Base-by-base conservation (phyloP, 106 monocot genomes). In the Platanthera guangdongensis region DNA sequence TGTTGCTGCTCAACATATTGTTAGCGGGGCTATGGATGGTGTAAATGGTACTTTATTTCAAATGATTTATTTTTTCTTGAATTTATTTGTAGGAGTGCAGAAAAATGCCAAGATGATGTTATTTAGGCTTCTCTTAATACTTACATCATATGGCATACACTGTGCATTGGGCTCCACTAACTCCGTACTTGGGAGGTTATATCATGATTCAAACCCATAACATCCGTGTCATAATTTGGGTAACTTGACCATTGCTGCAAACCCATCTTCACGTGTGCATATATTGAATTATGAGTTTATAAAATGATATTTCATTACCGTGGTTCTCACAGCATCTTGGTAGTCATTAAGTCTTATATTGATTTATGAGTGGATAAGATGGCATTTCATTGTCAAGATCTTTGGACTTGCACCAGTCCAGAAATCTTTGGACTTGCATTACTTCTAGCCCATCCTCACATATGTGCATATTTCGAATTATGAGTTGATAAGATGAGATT, bases 1-100 rank as follows among this genome's bases (percentile, higher is more conserved):
- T 84, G 84, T 95, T 74, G 92, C 95, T 75, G 90, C 92, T 83
- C 95, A 95, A 84, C 92, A 95, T 81, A 88, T 95, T 77, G 85
- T 95, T 60, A 78, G 95, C 59, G 82, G 92, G 78, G 83, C 95
- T 63, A 95, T 95, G 95, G 95, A 95, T 75, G 95, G 95, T 13
- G 57, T 95, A 77, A 95, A 92, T 86, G 95, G 95, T 95, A 90
- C 80, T 77, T 52, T 15, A 11, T 73, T 11, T 28, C 8, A 8
- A 50, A 28, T 52, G 69, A 1, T 74, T 32, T 78, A 59, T 72
- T 45, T 7, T 72, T 50, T 47, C 51, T 47, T 55, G 68, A 6
- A 70, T 70, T 48, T 39, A 16, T 68, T 70, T 70, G 7, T 15
- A n/a, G 21, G 69, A 18, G 6, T 70, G 12, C 25, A 10, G 47